Base-by-base conservation (phyloP, 2,329 filamentous ascomycete genomes). In the Aureobasidium uvarum region DNA sequence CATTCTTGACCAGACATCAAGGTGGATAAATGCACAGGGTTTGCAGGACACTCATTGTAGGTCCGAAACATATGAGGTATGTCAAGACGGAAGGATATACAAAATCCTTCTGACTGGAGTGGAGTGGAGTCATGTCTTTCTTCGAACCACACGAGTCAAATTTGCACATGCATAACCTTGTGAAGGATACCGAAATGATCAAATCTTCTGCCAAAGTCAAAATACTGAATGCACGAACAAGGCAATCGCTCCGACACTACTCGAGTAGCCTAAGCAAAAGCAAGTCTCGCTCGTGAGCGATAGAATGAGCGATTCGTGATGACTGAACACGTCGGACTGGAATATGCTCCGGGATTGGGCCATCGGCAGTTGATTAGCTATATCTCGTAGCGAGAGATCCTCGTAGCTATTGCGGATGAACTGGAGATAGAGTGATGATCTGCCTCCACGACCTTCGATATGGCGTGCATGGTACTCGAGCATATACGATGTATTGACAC, bases 351-450 rank as follows among this genome's bases (percentile, higher is more conserved):
- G 52, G 6, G 23, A 41, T 23, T 55, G 13, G 6, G 7, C n/a
- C 13, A 18, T 7, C 52, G 36, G 20, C 36, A 28, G 14, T 10
- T 28, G 36, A 10, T 16, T 3, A 28, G 41, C 5, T 18, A 7
- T 16, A 45, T 14, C 13, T 56, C 52, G 31, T 28, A 33, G 25
- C 54, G 54, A 58, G 16, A 6, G 39, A 31, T 39, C 33, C 31
- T 18, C 54, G 3, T 18, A 28, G 13, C 1, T 5, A 41, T 11
- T 20, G 33, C 13, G 11, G 31, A 38, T 38, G 4, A 28, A 16
- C 52, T 55, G 54, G 39, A 10, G 39, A 33, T 43, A 58, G 43
- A 58, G 18, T 23, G 54, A 45, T 45, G 54, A 58, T 58, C 54
- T 28, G 14, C 54, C 16, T 45, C 39, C 54, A 39, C 39, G 25